Percentiles rank a stretch among this genome's conserved stretches.
Conservation (phyloP, 1,139 yeast genomes). For the Pichia sp. region DNA sequence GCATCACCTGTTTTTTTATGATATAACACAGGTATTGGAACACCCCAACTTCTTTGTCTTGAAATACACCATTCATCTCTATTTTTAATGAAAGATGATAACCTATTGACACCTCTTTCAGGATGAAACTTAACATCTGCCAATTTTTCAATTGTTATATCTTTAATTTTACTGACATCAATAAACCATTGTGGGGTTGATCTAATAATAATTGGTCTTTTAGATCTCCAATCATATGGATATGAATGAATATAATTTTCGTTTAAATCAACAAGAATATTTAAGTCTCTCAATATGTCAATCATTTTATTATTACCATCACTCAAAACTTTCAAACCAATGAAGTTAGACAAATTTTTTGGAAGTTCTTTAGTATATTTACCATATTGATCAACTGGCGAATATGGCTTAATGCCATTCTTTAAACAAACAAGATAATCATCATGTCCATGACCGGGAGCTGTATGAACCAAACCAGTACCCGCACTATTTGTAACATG, state of each 20-base stretch:
- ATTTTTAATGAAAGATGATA: slow-evolving; percentile 62
- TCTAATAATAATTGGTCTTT: slow-evolving; percentile 88
- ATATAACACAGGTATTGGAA: slow-evolving; percentile 87
- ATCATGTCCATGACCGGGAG: slow-evolving; percentile 97
- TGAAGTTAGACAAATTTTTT: slow-evolving; percentile 36
- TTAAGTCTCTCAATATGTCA: slow-evolving; percentile 36
- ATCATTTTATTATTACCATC: slow-evolving; percentile 48
- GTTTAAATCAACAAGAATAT: slow-evolving; percentile 45
- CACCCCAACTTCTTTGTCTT: slow-evolving; percentile 98
- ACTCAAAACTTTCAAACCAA: slow-evolving; percentile 54
- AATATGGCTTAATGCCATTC: slow-evolving; percentile 51
- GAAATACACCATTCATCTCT: slow-evolving; percentile 98
- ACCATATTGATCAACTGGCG: slow-evolving; percentile 79
- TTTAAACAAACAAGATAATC: slow-evolving; percentile 70
- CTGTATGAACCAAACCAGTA: slow-evolving; percentile 93
- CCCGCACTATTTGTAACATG: slow-evolving; percentile 83
- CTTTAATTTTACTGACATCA: slow-evolving; percentile 69
- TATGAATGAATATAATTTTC: slow-evolving; percentile 67
- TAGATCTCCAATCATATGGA: slow-evolving; percentile 97
- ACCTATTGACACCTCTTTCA: slow-evolving; percentile 60
- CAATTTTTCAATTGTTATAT: slow-evolving; percentile 52
- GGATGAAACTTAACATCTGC: slow-evolving; percentile 65
- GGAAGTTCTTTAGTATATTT: slow-evolving; percentile 47
- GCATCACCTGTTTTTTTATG: slow-evolving; percentile 53
- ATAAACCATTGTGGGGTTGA: slow-evolving; percentile 98